A percentile compares a stretch with the other conserved stretches of the same genome.
phyloP scores from a whole-genome alignment of 2,329 filamentous ascomycete genomes.

The Zalaria obscura region DNA sequence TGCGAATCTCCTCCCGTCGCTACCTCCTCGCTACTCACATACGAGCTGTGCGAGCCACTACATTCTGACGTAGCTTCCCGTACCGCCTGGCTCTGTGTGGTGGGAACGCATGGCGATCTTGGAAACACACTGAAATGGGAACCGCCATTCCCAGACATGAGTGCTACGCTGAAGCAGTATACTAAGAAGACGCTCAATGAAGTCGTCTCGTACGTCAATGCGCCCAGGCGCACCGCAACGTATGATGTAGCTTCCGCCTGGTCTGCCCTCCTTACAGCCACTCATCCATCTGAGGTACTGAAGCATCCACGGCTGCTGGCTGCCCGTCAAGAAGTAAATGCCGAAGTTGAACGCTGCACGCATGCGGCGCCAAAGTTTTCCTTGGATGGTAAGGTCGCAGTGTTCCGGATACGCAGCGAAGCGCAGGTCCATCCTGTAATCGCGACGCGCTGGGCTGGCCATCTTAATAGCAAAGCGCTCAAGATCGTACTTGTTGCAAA shows the following conservation, averaged over 20 bases:
- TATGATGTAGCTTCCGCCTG: slow-evolving; percentile 49
- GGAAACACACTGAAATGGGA: slow-evolving; percentile 52
- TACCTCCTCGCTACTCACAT: slow-evolving; percentile 50
- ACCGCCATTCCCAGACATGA: slow-evolving; percentile 53
- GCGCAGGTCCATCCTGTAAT: slow-evolving; percentile 55
- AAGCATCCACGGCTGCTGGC: slow-evolving; percentile 34
- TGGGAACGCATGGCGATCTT: slow-evolving; percentile 54
- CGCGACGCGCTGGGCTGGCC: slow-evolving; percentile 51
- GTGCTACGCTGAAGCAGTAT: slow-evolving; percentile 41
- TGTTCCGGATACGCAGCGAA: slow-evolving; percentile 44
- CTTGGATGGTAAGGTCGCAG: slow-evolving; percentile 45
- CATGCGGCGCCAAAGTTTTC: slow-evolving; percentile 51
- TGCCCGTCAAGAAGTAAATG: slow-evolving; percentile 44
- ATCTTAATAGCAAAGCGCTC: slow-evolving; percentile 42
- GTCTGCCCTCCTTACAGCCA: slow-evolving; percentile 39
- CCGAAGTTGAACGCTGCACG: slow-evolving; percentile 46
- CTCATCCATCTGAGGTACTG: slow-evolving; percentile 37
- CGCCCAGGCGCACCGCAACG: slow-evolving; percentile 45
- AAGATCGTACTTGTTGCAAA: slow-evolving; percentile 55
- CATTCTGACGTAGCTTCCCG: slow-evolving; percentile 33
- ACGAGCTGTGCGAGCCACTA: slow-evolving; percentile 45
- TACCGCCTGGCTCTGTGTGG: slow-evolving; percentile 47
- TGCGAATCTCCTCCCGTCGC: slow-evolving; percentile 51
- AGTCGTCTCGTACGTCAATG: slow-evolving; percentile 50
- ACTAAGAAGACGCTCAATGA: slow-evolving; percentile 50